Conservation (phyloP, 768 basidiomycete genomes). For the Panellus pusillus region DNA sequence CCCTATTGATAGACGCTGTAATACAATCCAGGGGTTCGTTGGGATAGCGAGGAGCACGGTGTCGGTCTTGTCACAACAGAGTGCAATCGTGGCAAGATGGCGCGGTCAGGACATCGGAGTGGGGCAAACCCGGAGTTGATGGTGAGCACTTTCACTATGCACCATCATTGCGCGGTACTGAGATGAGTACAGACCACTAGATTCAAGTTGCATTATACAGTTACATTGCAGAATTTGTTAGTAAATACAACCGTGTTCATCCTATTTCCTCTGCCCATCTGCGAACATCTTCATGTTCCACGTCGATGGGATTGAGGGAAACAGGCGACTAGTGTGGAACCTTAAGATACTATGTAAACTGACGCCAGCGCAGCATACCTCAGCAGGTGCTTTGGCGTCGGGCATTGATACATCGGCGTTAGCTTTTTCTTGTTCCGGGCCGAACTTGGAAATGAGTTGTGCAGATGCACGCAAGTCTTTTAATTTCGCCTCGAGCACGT, state of each 20-base stretch:
- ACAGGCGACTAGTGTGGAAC: background rate
- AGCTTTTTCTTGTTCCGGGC: background rate
- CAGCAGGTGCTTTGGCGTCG: background rate
- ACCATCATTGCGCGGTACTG: constrained; percentile 23
- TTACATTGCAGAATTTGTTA: background rate
- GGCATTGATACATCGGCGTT: background rate
- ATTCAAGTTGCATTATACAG: background rate
- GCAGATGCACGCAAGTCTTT: constrained; percentile 49
- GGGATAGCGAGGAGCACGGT: constrained; percentile 52
- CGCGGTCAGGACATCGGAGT: constrained; percentile 35
- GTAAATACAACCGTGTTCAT: background rate
- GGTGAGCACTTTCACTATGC: constrained; percentile 15
- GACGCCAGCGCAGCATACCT: background rate
- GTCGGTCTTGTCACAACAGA: constrained; percentile 45
- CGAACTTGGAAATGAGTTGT: constrained; percentile 12
- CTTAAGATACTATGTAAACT: background rate
- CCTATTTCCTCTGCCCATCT: constrained; percentile 31
- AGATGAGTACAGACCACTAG: background rate
- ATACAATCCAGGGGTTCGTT: constrained; percentile 53
- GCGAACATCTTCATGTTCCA: constrained; percentile 22
- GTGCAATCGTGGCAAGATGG: constrained; percentile 50
- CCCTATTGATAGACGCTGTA: constrained; percentile 54
- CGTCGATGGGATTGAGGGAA: background rate
- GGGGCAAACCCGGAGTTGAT: constrained; percentile 43
- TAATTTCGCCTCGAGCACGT: constrained; percentile 64